phyloP scores from a whole-genome alignment of 192 early-diverging fungal species.

The Coemansia sp. region DNA sequence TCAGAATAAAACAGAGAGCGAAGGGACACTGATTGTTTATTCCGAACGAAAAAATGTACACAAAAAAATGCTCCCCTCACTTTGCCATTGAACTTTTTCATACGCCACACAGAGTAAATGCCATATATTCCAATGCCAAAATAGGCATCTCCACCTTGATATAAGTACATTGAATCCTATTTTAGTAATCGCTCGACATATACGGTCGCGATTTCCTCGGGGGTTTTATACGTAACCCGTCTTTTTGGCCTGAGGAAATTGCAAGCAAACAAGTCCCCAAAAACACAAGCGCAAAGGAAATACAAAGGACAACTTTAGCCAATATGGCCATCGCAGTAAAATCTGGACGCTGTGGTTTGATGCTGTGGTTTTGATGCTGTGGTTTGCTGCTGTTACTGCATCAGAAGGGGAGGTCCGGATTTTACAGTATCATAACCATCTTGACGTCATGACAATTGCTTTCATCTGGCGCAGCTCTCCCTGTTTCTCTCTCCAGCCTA shows the following conservation, averaged over 20 bases:
- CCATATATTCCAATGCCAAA: background rate
- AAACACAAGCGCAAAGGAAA: background rate
- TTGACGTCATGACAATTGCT: background rate
- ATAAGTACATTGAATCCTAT: no score
- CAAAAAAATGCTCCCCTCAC: background rate
- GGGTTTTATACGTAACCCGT: no score
- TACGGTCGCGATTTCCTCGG: no score
- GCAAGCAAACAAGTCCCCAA: no score
- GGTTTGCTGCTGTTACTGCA: background rate
- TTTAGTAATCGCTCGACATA: no score
- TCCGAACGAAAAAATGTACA: no score
- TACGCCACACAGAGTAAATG: background rate
- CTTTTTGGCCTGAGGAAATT: no score
- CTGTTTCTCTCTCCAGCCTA: background rate
- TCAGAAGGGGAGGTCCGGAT: background rate
- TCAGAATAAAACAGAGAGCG: background rate
- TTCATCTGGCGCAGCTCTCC: background rate
- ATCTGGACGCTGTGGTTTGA: background rate
- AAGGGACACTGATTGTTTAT: background rate
- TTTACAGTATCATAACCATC: background rate
- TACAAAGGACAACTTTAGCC: background rate
- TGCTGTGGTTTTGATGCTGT: no score
- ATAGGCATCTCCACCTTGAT: no score
- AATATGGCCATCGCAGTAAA: background rate
- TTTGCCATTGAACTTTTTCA: background rate